Conservation (phyloP, 371 early-diverging fungal species). For the Dichotomocladium elegans region DNA sequence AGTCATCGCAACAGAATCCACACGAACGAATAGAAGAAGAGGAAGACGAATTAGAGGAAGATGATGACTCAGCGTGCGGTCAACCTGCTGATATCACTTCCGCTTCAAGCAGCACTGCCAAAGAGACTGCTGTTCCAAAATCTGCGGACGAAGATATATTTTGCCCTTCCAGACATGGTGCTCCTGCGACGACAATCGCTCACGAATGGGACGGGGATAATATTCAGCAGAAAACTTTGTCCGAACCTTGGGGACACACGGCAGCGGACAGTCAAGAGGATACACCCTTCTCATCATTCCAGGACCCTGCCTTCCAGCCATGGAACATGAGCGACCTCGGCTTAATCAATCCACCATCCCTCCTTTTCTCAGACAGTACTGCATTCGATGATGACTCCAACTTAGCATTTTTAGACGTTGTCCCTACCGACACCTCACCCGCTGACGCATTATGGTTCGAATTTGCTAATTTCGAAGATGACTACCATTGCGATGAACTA, state of each 20-base stretch:
- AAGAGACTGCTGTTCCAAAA: too few relatives aligned
- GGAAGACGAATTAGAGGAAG: constrained; percentile 10
- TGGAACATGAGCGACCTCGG: constrained; percentile 19
- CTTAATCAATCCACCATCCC: constrained; percentile 19
- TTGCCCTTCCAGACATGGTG: too few relatives aligned
- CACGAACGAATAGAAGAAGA: neutral
- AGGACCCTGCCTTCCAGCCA: neutral
- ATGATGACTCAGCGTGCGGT: constrained; percentile 7
- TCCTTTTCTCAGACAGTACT: constrained; percentile 24
- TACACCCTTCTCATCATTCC: constrained; percentile 6
- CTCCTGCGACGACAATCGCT: neutral
- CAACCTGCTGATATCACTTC: neutral
- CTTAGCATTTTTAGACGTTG: constrained; percentile 3
- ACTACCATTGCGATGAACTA: constrained; percentile 19
- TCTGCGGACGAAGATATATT: neutral
- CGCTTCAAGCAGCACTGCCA: neutral
- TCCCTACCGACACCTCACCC: neutral
- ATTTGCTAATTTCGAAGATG: constrained; percentile 41
- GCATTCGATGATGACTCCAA: constrained; percentile 14
- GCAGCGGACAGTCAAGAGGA: constrained; percentile 16
- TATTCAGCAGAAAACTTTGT: neutral
- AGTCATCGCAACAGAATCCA: neutral
- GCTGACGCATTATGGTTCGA: constrained; percentile 26
- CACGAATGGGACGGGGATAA: neutral
- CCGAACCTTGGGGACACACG: constrained; percentile 1